phyloP scores from a whole-genome alignment of 306 rosid species.

The Gillenia trifoliata region DNA sequence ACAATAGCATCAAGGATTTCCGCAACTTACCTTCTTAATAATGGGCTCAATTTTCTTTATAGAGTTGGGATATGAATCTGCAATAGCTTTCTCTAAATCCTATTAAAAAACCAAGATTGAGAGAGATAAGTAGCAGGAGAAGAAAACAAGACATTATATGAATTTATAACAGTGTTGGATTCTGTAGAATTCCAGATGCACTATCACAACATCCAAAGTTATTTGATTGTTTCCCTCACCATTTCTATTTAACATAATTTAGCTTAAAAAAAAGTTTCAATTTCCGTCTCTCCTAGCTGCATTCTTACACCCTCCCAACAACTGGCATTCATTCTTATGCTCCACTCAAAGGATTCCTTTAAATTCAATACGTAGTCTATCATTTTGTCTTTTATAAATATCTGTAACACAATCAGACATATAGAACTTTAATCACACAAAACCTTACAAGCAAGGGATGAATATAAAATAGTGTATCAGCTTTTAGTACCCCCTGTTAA shows the following conservation, averaged over 20 bases:
- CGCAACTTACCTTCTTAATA: slow-evolving; percentile 59
- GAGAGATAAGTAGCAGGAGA: not conserved
- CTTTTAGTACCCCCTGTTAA: too few relatives aligned
- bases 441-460: too few relatives aligned
- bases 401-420: not conserved
- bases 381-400: not conserved
- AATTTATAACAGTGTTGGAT: not conserved
- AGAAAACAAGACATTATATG: not conserved
- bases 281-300: not conserved
- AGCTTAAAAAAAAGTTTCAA: not conserved
- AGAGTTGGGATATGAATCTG: slow-evolving; percentile 63
- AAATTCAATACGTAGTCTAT: not conserved
- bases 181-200: not conserved
- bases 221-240: not conserved
- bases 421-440: too few relatives aligned
- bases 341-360: not conserved
- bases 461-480: too few relatives aligned
- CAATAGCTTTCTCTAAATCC: slow-evolving; percentile 87
- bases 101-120: slow-evolving; percentile 26
- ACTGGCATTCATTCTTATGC: not conserved
- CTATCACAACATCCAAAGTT: not conserved
- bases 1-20: slow-evolving; percentile 24
- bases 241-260: not conserved
- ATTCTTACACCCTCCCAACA: not conserved
- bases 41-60: slow-evolving; percentile 67